Evolutionary conservation across 2,329 filamentous ascomycete genomes (phyloP), one percentile per base, ranked within the genome.

Genomic region (Cytospora piceae): DNA sequence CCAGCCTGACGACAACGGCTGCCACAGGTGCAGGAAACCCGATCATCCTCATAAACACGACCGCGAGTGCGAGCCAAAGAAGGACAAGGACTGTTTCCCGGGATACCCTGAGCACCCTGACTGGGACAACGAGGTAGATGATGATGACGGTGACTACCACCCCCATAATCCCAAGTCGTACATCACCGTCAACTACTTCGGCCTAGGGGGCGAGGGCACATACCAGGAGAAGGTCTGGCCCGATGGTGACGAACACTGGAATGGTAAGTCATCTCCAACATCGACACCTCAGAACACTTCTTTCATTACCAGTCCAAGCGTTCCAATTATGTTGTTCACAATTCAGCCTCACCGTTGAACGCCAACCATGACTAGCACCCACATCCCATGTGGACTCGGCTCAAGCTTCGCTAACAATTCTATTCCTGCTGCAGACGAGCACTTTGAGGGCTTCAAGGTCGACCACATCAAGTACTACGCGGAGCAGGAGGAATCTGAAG

Each of bases 401-500:
- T 7, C 49, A 12, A 15, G 29, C 6, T 15, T 2, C 22, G 24
- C 58, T 67, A 1, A 67, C 55, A 34, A 5, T 3, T 5, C 7
- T 17, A 7, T 29, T 37, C 20, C 5, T n/a, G 4, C 51, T 32
- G 29, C 29, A 68, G 66, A 68, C 24, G 61, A 51, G 9, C 56
- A 55, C 49, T 58, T 63, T 27, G 56, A 51, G 29, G 15, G 63
- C 9, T 42, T 63, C 12, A 34, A 56, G 2, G 60, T 68, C 37
- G 61, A 63, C 4, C 52, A 42, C 59, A 68, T 68, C 55, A 68
- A 68, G 57, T 68, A 66, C 66, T 63, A 61, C 52, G 12, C 52
- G 17, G 56, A 63, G 4, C 20, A 54, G 11, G 63, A 65, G 52
- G 66, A 66, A 12, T 15, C 42, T 22, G 54, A 54, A 2, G 49